Base-by-base conservation (phyloP, 2,329 filamentous ascomycete genomes). In the Drechmeria coniospora region DNA sequence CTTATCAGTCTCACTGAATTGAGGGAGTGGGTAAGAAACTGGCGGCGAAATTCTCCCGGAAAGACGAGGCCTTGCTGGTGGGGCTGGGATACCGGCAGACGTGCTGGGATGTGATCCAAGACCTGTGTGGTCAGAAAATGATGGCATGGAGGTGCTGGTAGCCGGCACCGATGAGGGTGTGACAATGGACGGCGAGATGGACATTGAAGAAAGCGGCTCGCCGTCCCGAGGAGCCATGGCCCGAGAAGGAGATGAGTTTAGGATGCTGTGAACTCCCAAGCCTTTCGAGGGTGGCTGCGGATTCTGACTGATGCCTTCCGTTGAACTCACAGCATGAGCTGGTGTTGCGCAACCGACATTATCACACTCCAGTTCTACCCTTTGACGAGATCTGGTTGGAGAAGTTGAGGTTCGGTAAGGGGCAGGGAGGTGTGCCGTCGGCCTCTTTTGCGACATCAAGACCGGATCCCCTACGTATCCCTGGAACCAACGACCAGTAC, bases 391-490 rank as follows among this genome's bases (percentile, higher is more conserved):
- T 45, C 47, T 46, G 35, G 51, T 41, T 35, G 61, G 54, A 30
- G 60, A 62, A 42, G 50, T 56, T 37, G 59, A 57, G 38, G 56
- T 51, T 41, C 52, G 58, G 46, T 56, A 63, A 54, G 65, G 65
- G 49, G 57, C 53, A 60, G 66, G 60, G n/a, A n/a, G n/a, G 50
- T 54, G 60, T 64, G 65, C 56, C 53, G 57, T 59, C 61, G 61
- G 52, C 45, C 59, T 63, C 57, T 61, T 64, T 60, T 71, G 66
- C 58, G 68, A 73, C 71, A 75, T 75, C 59, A 67, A 64, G 59
- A 56, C 56, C 63, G 61, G 61, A 54, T 68, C 65, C 60, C 66
- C 64, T 61, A 53, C 56, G 51, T 54, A 51, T 53, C 53, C 54
- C 48, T 56, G 53, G 54, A 56, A 59, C 51, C 52, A 53, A 54